Conservation (phyloP, 106 monocot species). For the Ottelia alismoides region DNA sequence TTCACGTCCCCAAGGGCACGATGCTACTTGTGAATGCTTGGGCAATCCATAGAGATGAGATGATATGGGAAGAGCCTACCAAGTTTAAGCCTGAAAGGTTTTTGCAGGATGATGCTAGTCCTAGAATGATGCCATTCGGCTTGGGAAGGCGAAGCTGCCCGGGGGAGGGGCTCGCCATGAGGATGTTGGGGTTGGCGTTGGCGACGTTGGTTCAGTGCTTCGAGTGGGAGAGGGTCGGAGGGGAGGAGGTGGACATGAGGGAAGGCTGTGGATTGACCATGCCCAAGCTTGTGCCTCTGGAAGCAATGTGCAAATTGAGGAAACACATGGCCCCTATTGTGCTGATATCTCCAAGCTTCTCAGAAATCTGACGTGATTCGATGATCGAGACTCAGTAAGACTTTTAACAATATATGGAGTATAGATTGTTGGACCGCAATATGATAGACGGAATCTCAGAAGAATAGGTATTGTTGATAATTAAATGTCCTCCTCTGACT, state of each 20-base stretch:
- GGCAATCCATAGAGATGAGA: slow-evolving; percentile 14
- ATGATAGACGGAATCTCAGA: no score
- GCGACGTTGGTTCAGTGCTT: slow-evolving; percentile 15
- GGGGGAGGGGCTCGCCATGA: slow-evolving; percentile 8
- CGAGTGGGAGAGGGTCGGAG: slow-evolving; percentile 10
- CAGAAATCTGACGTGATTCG: no score
- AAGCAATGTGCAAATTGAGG: no score
- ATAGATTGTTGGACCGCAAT: no score
- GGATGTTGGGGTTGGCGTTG: slow-evolving; percentile 3
- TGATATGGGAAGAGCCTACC: slow-evolving; percentile 16
- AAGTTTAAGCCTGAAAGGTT: slow-evolving; percentile 23
- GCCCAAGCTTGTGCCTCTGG: no score
- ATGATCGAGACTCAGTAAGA: no score
- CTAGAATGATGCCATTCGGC: slow-evolving; percentile 17
- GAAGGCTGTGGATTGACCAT: slow-evolving; percentile 13
- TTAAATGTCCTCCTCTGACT: no score
- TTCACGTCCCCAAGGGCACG: slow-evolving; percentile 8
- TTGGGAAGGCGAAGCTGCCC: no score
- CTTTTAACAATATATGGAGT: no score
- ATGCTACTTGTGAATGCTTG: slow-evolving; percentile 12
- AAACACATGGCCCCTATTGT: no score
- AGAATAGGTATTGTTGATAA: no score
- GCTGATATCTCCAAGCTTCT: no score
- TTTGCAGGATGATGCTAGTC: slow-evolving; percentile 2
- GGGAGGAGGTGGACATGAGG: not conserved